A percentile compares a stretch with the other conserved stretches of the same genome.
Evolutionary conservation across 768 basidiomycete genomes (phyloP).

Genomic region (Pleurotus platypus): DNA sequence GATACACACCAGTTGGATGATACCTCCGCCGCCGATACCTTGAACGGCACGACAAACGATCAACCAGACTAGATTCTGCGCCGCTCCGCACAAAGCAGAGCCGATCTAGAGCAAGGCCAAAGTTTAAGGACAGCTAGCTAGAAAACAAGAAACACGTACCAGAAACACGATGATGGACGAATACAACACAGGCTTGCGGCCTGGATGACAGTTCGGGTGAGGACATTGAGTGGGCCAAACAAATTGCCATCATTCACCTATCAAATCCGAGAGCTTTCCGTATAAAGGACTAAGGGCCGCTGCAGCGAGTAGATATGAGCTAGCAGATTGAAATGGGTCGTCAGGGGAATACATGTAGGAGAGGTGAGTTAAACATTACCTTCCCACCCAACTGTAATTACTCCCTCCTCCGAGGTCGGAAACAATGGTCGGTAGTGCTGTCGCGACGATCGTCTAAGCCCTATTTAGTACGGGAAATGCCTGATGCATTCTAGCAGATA

Average conservation of each 20-base stretch:
- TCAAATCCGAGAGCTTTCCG: conserved; percentile 70
- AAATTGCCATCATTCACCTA: conserved; percentile 17
- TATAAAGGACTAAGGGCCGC: conserved; percentile 69
- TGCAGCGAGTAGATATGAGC: conserved; percentile 72
- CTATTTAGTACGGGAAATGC: neutral
- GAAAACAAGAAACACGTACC: conserved; percentile 30
- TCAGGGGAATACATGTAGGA: conserved; percentile 5
- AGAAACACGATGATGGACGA: conserved; percentile 64
- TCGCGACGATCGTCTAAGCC: conserved; percentile 62
- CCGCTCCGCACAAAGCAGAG: conserved; percentile 78
- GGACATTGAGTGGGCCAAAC: neutral
- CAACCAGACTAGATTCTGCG: conserved; percentile 76
- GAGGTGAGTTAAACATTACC: conserved; percentile 30
- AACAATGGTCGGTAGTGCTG: conserved; percentile 75
- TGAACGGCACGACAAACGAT: conserved; percentile 76
- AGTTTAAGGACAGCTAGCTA: neutral
- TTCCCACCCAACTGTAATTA: conserved; percentile 73
- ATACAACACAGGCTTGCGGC: conserved; percentile 72
- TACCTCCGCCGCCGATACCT: conserved; percentile 81
- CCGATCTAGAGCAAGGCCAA: conserved; percentile 46
- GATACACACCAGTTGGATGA: conserved; percentile 59
- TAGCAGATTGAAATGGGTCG: conserved; percentile 18
- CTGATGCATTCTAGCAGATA: neutral
- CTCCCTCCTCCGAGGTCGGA: conserved; percentile 57
- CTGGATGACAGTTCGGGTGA: conserved; percentile 18